Base-by-base conservation (phyloP, 2,329 filamentous ascomycete genomes). In the Epicoccum sorghinum region DNA sequence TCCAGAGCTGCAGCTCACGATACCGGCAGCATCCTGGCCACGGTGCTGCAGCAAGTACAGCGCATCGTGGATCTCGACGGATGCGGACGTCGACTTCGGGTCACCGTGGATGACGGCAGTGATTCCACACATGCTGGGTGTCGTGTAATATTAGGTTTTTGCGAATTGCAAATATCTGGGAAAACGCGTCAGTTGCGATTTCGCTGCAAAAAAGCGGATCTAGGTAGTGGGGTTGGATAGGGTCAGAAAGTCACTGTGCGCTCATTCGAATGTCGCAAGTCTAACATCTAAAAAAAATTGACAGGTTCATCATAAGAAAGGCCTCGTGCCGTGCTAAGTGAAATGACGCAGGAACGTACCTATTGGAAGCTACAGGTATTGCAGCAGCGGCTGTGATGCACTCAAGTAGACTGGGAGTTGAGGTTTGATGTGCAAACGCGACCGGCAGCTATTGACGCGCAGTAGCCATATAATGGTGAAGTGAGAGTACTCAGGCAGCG, bases 11-110 rank as follows among this genome's bases (percentile, higher is more conserved):
- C 82, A 91, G 66, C 80, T 89, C 44, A 91, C 86, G 64, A 96
- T 93, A 60, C 92, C 92, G 50, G 87, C 90, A 44, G 92, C 92
- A 87, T 96, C 92, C 75, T 96, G 91, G 47, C 91, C 90, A 68
- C 90, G 84, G 72, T 92, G 71, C 56, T 74, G 70, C 29, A 74
- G 69, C 14, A 74, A 65, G 39, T 73, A 74, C 24, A 74, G 62
- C 22, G 76, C 76, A 67, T 77, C 76, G 59, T 78, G 76, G n/a
- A 78, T 73, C 58, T 78, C 76, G 43, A 76, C 71, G 58, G 72
- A 80, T 61, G 67, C 76, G 41, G 69, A 70, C 33, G 68, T 59
- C 22, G 71, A 73, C 62, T 72, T 70, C 47, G 72, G 70, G 55
- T 78, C 75, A 37, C 69, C 74, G 57, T 80, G 75, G 59, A 81